Base-by-base conservation (phyloP, 108 stramenopile species). In the Cyclotella choctawhatcheeana region DNA sequence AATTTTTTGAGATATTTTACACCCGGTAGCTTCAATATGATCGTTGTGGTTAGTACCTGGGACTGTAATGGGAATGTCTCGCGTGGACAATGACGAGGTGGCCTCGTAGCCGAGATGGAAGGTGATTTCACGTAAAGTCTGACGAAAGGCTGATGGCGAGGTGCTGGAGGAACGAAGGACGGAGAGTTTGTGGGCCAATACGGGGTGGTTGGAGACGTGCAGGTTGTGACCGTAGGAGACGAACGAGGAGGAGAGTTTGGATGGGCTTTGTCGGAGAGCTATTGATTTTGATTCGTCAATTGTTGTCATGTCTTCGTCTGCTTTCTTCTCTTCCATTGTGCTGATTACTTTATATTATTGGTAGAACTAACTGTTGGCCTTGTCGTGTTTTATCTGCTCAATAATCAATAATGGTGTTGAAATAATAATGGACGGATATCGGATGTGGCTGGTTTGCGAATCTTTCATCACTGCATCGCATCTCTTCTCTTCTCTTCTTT, bases 101-200 rank as follows among this genome's bases (percentile, higher is more conserved):
- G 97, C 97, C 71, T 99, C 97, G 81, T 98, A 99, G 22, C 96
- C 99, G n/a, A 99, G 77, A 71, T 98, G 97, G 52, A 92, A 96
- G 33, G 98, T 98, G 35, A 99, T 79, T 79, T 98, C 98, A 1
- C 92, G 85, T 32, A 99, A 77, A 0, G 93, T 77, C 16, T 81
- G 48, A 31, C 99, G 94, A 66, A 99, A 99, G 3, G 95, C 83
- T 20, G 76, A 67, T 18, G 95, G 81, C 0, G 67, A 48, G 0
- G 97, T 98, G 51, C 86, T 71, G 35, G 88, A 83, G 0, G 87
- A 89, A 0, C 95, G 89, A 10, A 96, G 80, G 22, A 89, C 82
- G 33, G 86, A 82, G 27, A 94, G 84, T 67, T 94, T 94, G 79
- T 94, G 91, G 0, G 68, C 64, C 12, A 94, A 54, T 1, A 94